phyloP scores from a whole-genome alignment of 495 filamentous ascomycete species.

The Podospora anserina region DNA sequence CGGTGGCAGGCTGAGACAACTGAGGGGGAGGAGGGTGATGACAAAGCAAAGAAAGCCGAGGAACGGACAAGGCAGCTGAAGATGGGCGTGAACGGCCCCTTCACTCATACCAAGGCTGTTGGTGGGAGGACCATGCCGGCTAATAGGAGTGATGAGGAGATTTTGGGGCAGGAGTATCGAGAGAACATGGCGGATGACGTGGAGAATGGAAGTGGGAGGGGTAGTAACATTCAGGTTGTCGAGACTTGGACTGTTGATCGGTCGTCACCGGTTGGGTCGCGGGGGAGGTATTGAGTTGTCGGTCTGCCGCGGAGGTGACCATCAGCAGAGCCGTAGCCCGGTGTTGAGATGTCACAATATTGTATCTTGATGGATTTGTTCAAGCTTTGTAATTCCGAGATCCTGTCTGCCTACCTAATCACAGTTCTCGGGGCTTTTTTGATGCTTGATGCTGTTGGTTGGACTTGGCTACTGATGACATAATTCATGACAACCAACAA shows the following conservation, averaged over 20 bases:
- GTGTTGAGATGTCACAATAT: neutral
- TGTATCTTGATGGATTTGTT: neutral
- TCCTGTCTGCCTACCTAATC: neutral
- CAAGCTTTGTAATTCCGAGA: neutral
- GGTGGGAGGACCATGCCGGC: neutral
- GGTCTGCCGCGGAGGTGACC: neutral
- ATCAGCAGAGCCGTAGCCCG: no score
- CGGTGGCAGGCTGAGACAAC: neutral
- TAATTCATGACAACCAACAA: neutral
- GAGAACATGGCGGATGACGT: neutral
- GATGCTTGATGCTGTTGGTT: neutral
- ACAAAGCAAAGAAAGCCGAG: neutral
- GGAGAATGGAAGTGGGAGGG: neutral
- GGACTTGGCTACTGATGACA: neutral
- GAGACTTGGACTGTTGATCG: neutral
- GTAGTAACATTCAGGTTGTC: neutral
- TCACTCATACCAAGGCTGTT: neutral
- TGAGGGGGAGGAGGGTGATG: neutral
- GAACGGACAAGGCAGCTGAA: neutral
- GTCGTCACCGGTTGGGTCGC: neutral
- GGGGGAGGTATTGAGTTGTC: neutral
- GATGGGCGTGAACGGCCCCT: neutral
- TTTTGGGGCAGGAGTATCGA: constrained; percentile 9
- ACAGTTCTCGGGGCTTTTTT: neutral
- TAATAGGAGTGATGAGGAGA: constrained; percentile 12